phyloP scores from a whole-genome alignment of 164 flowering plant genomes.

The Magnolia kwangsiensis region DNA sequence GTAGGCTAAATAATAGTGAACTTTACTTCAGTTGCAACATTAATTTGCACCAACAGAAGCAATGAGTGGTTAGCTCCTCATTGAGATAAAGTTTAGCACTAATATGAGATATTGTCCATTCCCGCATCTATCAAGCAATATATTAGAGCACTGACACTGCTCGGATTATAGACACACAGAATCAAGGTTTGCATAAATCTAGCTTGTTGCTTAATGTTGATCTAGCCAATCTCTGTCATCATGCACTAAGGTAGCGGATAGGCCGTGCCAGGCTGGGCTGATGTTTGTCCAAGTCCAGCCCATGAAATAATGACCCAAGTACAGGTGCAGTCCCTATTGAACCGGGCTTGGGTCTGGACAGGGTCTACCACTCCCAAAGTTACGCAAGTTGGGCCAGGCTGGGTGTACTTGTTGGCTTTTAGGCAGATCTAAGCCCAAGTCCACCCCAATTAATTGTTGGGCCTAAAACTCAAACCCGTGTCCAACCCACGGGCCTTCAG shows the following conservation, averaged over 20 bases:
- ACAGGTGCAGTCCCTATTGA: too few relatives aligned
- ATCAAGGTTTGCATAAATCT: neutral
- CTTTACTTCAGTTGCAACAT: too few relatives aligned
- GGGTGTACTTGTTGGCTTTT: neutral
- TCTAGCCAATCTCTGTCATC: neutral
- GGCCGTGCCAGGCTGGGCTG: neutral
- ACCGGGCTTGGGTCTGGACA: neutral
- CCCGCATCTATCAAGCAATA: neutral
- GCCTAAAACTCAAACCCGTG: neutral
- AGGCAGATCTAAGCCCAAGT: neutral
- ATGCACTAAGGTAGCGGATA: neutral
- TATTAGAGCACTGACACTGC: neutral
- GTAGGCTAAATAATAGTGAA: too few relatives aligned
- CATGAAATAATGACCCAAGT: neutral
- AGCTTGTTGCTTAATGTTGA: neutral
- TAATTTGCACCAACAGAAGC: too few relatives aligned
- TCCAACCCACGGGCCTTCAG: neutral
- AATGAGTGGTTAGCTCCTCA: neutral
- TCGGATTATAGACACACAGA: neutral
- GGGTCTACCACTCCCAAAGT: neutral
- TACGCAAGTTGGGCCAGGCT: neutral
- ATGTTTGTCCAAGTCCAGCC: neutral
- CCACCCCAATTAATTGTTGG: neutral
- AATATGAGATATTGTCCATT: neutral
- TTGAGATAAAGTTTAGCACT: neutral